Evolutionary conservation across 129 eudicot species (phyloP).

Genomic region (Oenanthe sinensis): DNA sequence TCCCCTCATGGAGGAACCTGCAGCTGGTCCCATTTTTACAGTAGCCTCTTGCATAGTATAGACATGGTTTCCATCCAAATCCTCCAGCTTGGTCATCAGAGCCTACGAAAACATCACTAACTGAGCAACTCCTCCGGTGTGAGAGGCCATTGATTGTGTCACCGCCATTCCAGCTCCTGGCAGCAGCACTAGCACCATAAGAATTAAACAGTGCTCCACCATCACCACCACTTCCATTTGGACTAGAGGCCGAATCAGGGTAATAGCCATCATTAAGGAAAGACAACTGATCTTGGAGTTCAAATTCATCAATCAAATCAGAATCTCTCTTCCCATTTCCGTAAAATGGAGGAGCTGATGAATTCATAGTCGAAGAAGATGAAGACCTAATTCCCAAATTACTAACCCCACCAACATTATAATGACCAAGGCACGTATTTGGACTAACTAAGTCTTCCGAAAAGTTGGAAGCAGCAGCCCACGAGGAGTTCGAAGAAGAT

Average conservation of each 20-base stretch:
- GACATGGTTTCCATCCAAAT: slow-evolving; percentile 75
- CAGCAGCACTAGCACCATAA: slow-evolving; percentile 16
- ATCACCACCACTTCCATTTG: slow-evolving; percentile 21
- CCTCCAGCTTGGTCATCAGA: slow-evolving; percentile 36
- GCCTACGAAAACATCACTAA: slow-evolving; percentile 47
- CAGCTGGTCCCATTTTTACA: slow-evolving; percentile 76
- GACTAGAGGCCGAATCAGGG: slow-evolving; percentile 33
- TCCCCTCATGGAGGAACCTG: slow-evolving; percentile 34
- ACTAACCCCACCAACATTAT: slow-evolving; percentile 1
- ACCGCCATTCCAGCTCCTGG: slow-evolving; percentile 16
- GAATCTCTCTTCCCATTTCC: slow-evolving; percentile 24
- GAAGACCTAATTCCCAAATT: slow-evolving; percentile 12
- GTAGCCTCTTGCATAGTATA: slow-evolving; percentile 72
- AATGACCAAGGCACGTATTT: not conserved
- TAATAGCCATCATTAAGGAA: slow-evolving; percentile 50
- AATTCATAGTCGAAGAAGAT: slow-evolving; percentile 34
- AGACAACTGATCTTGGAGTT: slow-evolving; percentile 67
- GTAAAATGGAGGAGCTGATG: slow-evolving; percentile 58
- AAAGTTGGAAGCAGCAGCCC: slow-evolving; percentile 31
- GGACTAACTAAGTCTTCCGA: slow-evolving; percentile 42
- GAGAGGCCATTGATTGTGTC: slow-evolving; percentile 15
- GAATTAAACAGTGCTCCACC: slow-evolving; percentile 15
- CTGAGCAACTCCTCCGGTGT: slow-evolving; percentile 71
- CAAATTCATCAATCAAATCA: slow-evolving; percentile 60
- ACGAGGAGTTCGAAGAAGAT: slow-evolving; percentile 27